phyloP scores from a whole-genome alignment of 306 rosid genomes.

The Cucumis sativus region DNA sequence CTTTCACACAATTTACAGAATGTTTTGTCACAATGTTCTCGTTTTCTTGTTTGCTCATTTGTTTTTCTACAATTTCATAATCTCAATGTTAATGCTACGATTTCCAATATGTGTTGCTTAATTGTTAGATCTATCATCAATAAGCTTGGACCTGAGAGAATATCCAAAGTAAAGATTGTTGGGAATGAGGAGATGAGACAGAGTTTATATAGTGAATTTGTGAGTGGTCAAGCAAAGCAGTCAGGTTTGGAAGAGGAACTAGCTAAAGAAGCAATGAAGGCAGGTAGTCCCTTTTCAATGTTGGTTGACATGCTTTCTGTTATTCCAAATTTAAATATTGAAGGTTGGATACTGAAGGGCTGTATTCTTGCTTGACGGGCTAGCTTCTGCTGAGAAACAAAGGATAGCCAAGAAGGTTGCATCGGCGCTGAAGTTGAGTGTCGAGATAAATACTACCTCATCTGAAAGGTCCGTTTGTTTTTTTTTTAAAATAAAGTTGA shows the following conservation, averaged over 20 bases:
- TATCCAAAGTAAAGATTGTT: constrained; percentile 42
- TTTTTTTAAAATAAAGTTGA: neutral
- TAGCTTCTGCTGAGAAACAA: constrained; percentile 76
- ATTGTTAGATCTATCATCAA: constrained; percentile 42
- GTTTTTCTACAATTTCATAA: neutral
- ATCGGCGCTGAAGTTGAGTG: constrained; percentile 71
- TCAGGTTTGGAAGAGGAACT: constrained; percentile 63
- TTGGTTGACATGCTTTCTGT: constrained; percentile 11
- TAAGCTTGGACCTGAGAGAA: constrained; percentile 70
- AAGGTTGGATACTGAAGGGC: constrained; percentile 18
- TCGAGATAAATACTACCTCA: constrained; percentile 54
- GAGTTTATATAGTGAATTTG: constrained; percentile 59
- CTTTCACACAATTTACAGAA: neutral
- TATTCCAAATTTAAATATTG: constrained; percentile 6
- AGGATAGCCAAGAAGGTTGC: constrained; percentile 86
- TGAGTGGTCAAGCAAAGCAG: constrained; percentile 30
- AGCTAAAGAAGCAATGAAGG: constrained; percentile 63
- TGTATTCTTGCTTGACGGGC: constrained; percentile 23
- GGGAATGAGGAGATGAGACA: constrained; percentile 66
- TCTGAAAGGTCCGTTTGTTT: constrained; percentile 51
- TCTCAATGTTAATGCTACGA: neutral
- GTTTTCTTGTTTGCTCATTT: neutral
- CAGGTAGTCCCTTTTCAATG: constrained; percentile 37
- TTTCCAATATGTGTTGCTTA: neutral
- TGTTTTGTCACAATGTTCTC: neutral